These are phyloP conservation scores for Neurospora sp. DNA, from an alignment of 2,329 filamentous ascomycete genomes.

Conservation along the genomic window DNA sequence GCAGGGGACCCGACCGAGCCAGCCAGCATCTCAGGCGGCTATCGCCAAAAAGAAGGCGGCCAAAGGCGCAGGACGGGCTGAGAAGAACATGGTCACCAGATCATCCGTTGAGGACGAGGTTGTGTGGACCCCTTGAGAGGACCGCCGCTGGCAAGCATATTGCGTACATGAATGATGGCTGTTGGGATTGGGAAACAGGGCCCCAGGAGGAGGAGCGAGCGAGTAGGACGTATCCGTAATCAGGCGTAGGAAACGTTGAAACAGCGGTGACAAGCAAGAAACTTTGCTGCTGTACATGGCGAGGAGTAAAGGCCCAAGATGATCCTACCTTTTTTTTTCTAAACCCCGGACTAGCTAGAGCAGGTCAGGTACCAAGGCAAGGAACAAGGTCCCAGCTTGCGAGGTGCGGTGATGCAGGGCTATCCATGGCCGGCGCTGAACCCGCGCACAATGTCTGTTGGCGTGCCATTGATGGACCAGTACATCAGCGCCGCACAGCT, in stretches of 20 bases:
- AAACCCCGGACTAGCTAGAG: not conserved
- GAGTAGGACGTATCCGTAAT: conserved; percentile 2
- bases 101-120: conserved; percentile 14
- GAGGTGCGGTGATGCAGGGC: not conserved
- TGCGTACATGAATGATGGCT: conserved; percentile 5
- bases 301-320: conserved; percentile 11
- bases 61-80: conserved; percentile 16
- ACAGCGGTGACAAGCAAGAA: conserved; percentile 20
- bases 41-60: conserved; percentile 8
- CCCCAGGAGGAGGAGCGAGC: not conserved
- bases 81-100: conserved; percentile 18
- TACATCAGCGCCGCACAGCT: not conserved
- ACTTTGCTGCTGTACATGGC: conserved; percentile 6
- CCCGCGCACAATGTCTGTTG: not conserved
- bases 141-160: not conserved
- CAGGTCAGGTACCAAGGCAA: not conserved
- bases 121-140: not conserved
- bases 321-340: conserved; percentile 11
- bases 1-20: not conserved
- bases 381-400: not conserved
- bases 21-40: conserved; percentile 3
- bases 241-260: conserved; percentile 17
- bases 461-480: not conserved
- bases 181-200: conserved; percentile 16
- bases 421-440: not conserved